These are phyloP conservation scores for Eucalyptus curtisii DNA, from an alignment of 345 rosid species.

Conservation along the genomic window DNA sequence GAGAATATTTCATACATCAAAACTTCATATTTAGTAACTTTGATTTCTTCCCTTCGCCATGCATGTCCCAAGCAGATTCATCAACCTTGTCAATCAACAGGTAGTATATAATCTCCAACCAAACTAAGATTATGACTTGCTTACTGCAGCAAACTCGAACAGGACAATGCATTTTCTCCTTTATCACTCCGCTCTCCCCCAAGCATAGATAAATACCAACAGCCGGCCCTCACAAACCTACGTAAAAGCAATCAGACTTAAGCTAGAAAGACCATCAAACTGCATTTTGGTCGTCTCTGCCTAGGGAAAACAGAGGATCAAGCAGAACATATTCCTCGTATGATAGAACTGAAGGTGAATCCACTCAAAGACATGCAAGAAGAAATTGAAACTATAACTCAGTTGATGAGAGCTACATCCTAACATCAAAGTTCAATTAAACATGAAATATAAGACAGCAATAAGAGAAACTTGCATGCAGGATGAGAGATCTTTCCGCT, in stretches of 20 bases:
- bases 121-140: not conserved
- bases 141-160: not conserved
- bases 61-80: not conserved
- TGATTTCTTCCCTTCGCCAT: not conserved
- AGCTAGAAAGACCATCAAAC: not conserved
- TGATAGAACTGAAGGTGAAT: not conserved
- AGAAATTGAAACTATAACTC: not conserved
- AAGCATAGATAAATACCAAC: not conserved
- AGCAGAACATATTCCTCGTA: not conserved
- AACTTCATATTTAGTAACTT: not conserved
- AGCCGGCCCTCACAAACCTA: not conserved
- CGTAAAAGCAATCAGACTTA: not conserved
- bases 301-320: not conserved
- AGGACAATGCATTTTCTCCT: not conserved
- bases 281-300: not conserved
- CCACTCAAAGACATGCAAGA: not conserved
- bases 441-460: not conserved
- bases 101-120: not conserved
- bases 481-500: not conserved
- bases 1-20: not conserved
- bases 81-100: not conserved
- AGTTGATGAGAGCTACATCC: not conserved
- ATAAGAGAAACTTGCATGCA: not conserved
- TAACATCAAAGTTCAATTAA: not conserved
- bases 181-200: not conserved